These are phyloP conservation scores for Malus orientalis DNA, from an alignment of 306 rosid genomes.

Conservation along the genomic window DNA sequence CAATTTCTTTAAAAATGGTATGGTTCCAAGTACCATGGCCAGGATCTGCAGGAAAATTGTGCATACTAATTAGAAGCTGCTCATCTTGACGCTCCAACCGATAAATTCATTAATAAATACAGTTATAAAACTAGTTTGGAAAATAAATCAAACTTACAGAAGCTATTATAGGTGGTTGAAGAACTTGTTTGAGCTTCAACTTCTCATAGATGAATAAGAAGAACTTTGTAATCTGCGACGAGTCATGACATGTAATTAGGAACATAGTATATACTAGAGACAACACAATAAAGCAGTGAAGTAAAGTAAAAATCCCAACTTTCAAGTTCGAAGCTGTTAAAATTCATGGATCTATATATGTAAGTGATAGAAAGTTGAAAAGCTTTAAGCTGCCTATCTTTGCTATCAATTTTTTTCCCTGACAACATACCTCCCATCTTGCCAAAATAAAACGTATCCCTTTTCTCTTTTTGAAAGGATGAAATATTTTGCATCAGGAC, in stretches of 20 bases:
- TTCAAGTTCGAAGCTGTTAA: not conserved
- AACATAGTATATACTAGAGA: not conserved
- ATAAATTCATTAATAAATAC: not conserved
- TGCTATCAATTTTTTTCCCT: not conserved
- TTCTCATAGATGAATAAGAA: constrained; percentile 42
- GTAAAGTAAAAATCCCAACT: not conserved
- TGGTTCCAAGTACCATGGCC: constrained; percentile 76
- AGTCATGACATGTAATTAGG: constrained; percentile 11
- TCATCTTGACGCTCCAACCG: not conserved
- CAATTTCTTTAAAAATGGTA: constrained; percentile 63
- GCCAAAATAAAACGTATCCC: not conserved
- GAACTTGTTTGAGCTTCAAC: constrained; percentile 87
- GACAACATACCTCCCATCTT: not conserved
- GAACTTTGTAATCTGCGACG: constrained; percentile 50
- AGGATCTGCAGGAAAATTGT: constrained; percentile 50
- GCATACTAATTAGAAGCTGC: constrained; percentile 7
- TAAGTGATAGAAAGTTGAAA: not conserved
- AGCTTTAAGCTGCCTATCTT: not conserved
- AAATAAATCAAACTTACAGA: constrained; percentile 56
- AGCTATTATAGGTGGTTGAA: constrained; percentile 95
- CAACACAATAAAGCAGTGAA: not conserved
- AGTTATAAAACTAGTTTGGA: not conserved
- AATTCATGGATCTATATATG: not conserved
- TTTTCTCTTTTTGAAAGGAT: not conserved
- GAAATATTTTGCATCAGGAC: not conserved